Evolutionary conservation across 306 rosid species (phyloP).

Genomic region (Ormosia emarginata): DNA sequence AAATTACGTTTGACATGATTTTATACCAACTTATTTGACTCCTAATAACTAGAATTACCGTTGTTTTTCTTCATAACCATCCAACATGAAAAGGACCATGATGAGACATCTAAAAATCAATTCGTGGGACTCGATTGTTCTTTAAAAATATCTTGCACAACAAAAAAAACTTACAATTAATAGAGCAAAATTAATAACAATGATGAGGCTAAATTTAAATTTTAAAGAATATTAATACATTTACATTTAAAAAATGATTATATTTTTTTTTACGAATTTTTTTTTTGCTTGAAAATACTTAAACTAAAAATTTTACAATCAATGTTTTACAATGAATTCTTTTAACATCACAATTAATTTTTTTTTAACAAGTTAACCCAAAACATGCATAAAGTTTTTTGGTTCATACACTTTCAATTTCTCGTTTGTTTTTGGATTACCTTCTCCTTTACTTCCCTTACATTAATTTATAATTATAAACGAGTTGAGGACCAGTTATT

Average conservation of each 20-base stretch:
- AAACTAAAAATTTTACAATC: no score
- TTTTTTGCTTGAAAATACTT: no score
- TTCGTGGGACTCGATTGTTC: background rate
- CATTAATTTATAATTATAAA: background rate
- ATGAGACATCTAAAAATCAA: background rate
- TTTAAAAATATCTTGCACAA: background rate
- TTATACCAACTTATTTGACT: background rate
- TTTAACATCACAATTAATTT: no score
- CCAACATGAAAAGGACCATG: background rate
- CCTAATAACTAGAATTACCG: background rate
- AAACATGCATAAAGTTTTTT: background rate
- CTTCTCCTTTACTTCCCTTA: background rate
- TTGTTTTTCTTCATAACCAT: background rate
- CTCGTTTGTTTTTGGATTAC: background rate
- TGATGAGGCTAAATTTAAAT: background rate
- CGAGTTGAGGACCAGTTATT: conserved; percentile 7
- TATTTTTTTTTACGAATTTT: no score
- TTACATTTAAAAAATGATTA: no score
- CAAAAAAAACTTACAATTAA: background rate
- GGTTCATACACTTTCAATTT: background rate
- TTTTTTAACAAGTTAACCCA: no score
- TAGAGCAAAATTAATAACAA: background rate
- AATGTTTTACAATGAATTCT: no score
- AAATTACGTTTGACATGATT: background rate
- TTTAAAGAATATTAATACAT: no score